Conservation (phyloP, 805 yeast species). For the Saturnispora gosingensis region DNA sequence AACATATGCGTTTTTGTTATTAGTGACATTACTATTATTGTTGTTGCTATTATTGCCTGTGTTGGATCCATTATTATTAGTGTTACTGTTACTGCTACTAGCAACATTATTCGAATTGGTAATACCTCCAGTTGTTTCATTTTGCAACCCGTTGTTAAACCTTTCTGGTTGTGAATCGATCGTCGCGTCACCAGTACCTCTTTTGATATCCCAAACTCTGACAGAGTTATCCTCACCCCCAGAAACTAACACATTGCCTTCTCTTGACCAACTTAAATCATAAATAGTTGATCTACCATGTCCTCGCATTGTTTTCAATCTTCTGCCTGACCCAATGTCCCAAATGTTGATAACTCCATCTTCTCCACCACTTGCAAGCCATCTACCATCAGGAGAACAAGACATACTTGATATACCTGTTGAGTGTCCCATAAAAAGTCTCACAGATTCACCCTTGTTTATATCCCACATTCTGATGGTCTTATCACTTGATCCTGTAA, state of each 20-base stretch:
- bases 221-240: conserved; percentile 91
- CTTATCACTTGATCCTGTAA: conserved; percentile 93
- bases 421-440: conserved; percentile 87
- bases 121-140: conserved; percentile 1
- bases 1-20: conserved; percentile 46
- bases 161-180: conserved; percentile 39
- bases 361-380: conserved; percentile 66
- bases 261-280: conserved; percentile 75
- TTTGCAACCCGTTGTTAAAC: conserved; percentile 26
- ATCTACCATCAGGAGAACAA: conserved; percentile 93
- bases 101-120: conserved; percentile 11
- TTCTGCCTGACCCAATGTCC: conserved; percentile 89
- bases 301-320: conserved; percentile 86
- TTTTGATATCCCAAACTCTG: conserved; percentile 91
- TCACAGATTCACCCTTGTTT: conserved; percentile 75
- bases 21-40: conserved; percentile 14
- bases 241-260: conserved; percentile 82
- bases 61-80: conserved; percentile 7
- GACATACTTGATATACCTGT: conserved; percentile 82
- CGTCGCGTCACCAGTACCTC: conserved; percentile 57
- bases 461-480: conserved; percentile 99
- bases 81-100: conserved; percentile 8
- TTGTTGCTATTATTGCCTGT: conserved; percentile 15
- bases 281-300: conserved; percentile 85
- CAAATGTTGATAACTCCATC: conserved; percentile 69